Percentiles rank a stretch among this genome's conserved stretches.
Conservation (phyloP, 306 rosid species). For the Fragaria vesca region DNA sequence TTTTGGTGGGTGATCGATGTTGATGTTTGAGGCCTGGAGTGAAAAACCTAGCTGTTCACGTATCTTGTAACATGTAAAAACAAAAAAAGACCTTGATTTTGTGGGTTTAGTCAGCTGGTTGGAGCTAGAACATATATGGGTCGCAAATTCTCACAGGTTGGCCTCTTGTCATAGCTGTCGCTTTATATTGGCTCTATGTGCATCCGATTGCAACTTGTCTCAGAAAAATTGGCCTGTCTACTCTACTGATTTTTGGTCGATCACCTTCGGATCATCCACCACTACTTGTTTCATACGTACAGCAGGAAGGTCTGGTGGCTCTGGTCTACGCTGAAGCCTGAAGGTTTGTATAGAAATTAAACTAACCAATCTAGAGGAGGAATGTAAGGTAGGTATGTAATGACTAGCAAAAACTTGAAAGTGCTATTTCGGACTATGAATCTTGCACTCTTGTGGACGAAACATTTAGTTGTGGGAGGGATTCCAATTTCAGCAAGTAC, state of each 20-base stretch:
- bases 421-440: neutral
- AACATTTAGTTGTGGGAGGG: neutral
- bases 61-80: neutral
- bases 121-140: neutral
- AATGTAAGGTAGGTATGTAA: too few species aligned
- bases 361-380: too few species aligned
- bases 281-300: neutral
- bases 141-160: slow-evolving; percentile 4
- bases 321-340: too few species aligned
- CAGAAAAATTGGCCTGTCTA: neutral
- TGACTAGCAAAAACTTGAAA: too few species aligned
- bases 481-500: neutral
- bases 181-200: neutral
- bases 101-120: neutral
- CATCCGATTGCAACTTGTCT: neutral
- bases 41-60: slow-evolving; percentile 8
- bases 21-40: slow-evolving; percentile 22
- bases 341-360: too few species aligned
- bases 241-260: neutral
- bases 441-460: neutral
- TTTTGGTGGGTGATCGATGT: slow-evolving; percentile 1
- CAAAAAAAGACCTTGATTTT: neutral
- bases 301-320: too few species aligned
- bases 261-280: neutral
- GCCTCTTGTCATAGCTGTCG: neutral